A percentile compares a stretch with the other conserved stretches of the same genome.
Conservation (phyloP, 1,284 basidiomycete species). For the Wallemia hederae region DNA sequence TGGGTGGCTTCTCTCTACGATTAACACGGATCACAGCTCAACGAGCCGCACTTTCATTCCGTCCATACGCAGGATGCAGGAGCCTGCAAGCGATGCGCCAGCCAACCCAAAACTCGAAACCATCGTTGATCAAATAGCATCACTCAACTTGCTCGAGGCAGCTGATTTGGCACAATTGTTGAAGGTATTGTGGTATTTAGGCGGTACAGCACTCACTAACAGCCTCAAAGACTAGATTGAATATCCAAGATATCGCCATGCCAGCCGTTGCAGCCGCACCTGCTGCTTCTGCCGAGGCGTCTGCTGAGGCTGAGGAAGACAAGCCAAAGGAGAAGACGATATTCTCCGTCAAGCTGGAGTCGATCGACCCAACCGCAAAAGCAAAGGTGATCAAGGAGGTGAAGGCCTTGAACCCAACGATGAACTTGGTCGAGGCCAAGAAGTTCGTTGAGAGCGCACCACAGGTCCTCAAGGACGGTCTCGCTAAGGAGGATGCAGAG, state of each 20-base stretch:
- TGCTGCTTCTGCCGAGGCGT: slow-evolving; percentile 23
- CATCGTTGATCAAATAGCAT: slow-evolving; percentile 82
- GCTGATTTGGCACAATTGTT: slow-evolving; percentile 77
- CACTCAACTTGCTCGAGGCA: slow-evolving; percentile 71
- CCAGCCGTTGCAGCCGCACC: slow-evolving; percentile 42
- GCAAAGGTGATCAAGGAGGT: slow-evolving; percentile 97
- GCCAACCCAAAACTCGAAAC: slow-evolving; percentile 41
- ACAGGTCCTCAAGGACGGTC: slow-evolving; percentile 76
- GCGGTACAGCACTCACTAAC: not conserved
- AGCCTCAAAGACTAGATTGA: slow-evolving; percentile 41
- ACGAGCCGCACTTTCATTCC: not conserved
- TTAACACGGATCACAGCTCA: not conserved
- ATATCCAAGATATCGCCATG: slow-evolving; percentile 94
- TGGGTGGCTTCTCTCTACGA: not conserved
- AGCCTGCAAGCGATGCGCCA: slow-evolving; percentile 3
- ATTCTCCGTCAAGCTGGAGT: slow-evolving; percentile 80
- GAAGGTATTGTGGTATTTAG: slow-evolving; percentile 30
- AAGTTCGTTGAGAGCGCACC: slow-evolving; percentile 95
- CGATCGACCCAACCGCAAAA: slow-evolving; percentile 65
- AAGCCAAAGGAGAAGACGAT: slow-evolving; percentile 98
- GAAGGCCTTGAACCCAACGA: slow-evolving; percentile 73
- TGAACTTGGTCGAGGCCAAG: slow-evolving; percentile 96
- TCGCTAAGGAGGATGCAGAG: slow-evolving; percentile 92
- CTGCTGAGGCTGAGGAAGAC: slow-evolving; percentile 34
- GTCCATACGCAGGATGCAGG: not conserved